phyloP scores from a whole-genome alignment of 2,329 filamentous ascomycete species.

The Sphaerulina vaccinii region DNA sequence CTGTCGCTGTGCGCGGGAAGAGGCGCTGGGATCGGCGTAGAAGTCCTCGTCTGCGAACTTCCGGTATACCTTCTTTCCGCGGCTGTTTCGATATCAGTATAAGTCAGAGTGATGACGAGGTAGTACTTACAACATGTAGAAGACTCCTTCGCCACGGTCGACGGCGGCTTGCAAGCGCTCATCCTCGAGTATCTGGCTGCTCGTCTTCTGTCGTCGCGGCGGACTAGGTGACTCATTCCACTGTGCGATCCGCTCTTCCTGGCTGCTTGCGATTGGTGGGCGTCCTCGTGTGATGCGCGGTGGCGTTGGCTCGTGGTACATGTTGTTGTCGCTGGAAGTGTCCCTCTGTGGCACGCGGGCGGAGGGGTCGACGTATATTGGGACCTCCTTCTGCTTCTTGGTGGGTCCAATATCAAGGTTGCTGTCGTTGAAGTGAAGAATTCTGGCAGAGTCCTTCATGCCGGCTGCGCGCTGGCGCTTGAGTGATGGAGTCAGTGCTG shows the following conservation, averaged over 20 bases:
- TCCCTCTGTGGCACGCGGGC: conserved; percentile 71
- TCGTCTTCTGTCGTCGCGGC: conserved; percentile 50
- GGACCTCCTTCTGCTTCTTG: conserved; percentile 49
- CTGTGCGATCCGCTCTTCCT: conserved; percentile 41
- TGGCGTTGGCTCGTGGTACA: conserved; percentile 57
- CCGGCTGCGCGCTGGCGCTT: conserved; percentile 53
- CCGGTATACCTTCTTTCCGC: conserved; percentile 75
- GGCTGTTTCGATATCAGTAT: conserved; percentile 52
- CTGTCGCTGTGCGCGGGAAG: conserved; percentile 33
- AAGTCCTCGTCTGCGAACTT: conserved; percentile 54
- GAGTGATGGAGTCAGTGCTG: conserved; percentile 41
- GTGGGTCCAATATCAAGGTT: conserved; percentile 50
- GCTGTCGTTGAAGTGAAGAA: conserved; percentile 53
- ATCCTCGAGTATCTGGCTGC: conserved; percentile 56
- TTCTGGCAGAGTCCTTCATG: conserved; percentile 51
- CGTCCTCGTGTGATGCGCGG: conserved; percentile 11
- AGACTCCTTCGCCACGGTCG: conserved; percentile 67
- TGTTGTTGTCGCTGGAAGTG: conserved; percentile 67
- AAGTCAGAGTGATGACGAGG: conserved; percentile 4
- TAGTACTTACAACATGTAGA: conserved; percentile 72
- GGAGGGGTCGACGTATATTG: conserved; percentile 76
- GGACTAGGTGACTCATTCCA: conserved; percentile 14
- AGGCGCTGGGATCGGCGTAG: conserved; percentile 32
- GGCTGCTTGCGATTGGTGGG: conserved; percentile 12
- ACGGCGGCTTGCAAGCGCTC: conserved; percentile 59